Base-by-base conservation (phyloP, 345 rosid species). In the Linum usitatissimum region DNA sequence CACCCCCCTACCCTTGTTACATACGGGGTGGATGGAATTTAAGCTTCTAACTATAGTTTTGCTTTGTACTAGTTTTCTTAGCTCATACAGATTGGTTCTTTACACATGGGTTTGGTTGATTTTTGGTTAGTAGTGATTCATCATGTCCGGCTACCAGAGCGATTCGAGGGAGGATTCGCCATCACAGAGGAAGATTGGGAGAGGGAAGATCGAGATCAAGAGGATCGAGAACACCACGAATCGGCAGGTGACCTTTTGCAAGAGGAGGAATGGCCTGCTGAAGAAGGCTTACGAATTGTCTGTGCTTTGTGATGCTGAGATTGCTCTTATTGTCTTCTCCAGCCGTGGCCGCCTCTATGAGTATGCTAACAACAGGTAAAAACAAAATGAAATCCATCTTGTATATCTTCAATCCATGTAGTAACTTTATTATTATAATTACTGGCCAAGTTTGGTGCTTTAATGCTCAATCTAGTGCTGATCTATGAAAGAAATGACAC, bases 191-290 rank as follows among this genome's bases (percentile, higher is more conserved):
- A 90, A 83, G 71, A 72, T 77, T 20, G 99, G 97, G 5, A 85
- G 99, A 72, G 99, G 99, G 60, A 93, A 93, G 94, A 90, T 93
- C 73, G 99, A 87, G 83, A 93, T 93, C 88, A 93, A 93, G 83
- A 85, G 99, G 90, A 93, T 93, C 86, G 99, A 93, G 69, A 93
- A 93, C 90, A 93, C 99, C 1, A 90, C 97, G 0, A 93, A 90
- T 68, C 89, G 99, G 30, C 99, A 93, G 74, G 99, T 93, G 4
- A 93, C 99, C 68, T 93, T 93, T 77, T 93, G 99, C 77, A 93
- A 93, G 78, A 77, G 99, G 61, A 80, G 99, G 59, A 90, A 86
- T 71, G 98, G 98, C 61, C 70, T 91, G 79, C 93, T 91, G 63
- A 91, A 91, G 77, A 91, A 91, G 68, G 98, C 98, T 40, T 91